These are phyloP conservation scores for Magnaporthales sp. DNA, from an alignment of 2,329 filamentous ascomycete genomes.

Conservation along the genomic window DNA sequence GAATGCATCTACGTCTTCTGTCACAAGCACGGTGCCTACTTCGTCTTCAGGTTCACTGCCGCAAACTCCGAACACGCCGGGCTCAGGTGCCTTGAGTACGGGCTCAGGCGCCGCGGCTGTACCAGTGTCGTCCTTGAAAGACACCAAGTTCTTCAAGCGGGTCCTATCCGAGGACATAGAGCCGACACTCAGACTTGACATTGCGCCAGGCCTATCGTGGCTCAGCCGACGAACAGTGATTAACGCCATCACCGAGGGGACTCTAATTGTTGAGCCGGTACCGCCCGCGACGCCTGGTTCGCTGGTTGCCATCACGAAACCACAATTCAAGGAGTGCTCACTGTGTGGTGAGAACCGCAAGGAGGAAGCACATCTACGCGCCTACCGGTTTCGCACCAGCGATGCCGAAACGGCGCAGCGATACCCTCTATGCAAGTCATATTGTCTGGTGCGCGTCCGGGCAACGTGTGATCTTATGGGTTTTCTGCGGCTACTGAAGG, in stretches of 20 bases:
- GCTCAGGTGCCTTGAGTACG: slow-evolving; percentile 38
- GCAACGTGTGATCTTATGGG: slow-evolving; percentile 89
- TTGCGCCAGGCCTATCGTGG: slow-evolving; percentile 88
- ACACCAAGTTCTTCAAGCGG: slow-evolving; percentile 91
- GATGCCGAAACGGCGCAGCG: slow-evolving; percentile 81
- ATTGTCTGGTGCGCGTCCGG: slow-evolving; percentile 75
- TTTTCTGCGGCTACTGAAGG: slow-evolving; percentile 83
- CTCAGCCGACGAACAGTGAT: slow-evolving; percentile 79
- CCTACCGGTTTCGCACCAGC: slow-evolving; percentile 80
- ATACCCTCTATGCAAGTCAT: slow-evolving; percentile 74
- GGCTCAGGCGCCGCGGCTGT: slow-evolving; percentile 21
- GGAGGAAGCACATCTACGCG: slow-evolving; percentile 62
- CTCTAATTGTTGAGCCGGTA: slow-evolving; percentile 82
- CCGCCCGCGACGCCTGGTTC: slow-evolving; percentile 36
- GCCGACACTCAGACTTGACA: slow-evolving; percentile 81
- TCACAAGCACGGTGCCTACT: slow-evolving; percentile 37
- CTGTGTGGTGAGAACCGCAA: slow-evolving; percentile 80
- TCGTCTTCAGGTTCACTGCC: slow-evolving; percentile 43
- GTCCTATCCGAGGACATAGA: slow-evolving; percentile 86
- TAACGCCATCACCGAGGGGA: slow-evolving; percentile 74
- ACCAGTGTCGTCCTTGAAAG: slow-evolving; percentile 61
- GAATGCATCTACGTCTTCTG: slow-evolving; percentile 52
- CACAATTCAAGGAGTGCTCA: slow-evolving; percentile 62
- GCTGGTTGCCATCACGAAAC: slow-evolving; percentile 36
- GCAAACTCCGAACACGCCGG: slow-evolving; percentile 49